These are phyloP conservation scores for Diplotaxis tenuifolia DNA, from an alignment of 345 rosid genomes.

Conservation along the genomic window DNA sequence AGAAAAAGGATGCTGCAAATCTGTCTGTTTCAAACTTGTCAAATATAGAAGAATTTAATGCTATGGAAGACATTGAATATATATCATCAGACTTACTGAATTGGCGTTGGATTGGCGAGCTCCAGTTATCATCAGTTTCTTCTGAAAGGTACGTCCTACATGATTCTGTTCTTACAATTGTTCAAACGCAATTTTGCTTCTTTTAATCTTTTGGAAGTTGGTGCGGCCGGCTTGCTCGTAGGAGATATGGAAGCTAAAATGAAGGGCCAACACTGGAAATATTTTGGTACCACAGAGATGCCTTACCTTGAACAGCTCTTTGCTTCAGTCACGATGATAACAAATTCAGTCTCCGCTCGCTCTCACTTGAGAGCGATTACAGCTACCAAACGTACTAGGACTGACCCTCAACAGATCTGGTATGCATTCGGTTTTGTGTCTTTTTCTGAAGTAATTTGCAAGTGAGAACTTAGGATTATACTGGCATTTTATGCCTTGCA, in stretches of 20 bases:
- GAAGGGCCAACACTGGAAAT: slow-evolving; percentile 91
- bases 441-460: slow-evolving; percentile 9
- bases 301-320: slow-evolving; percentile 93
- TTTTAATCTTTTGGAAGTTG: slow-evolving; percentile 76
- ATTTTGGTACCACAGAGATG: slow-evolving; percentile 85
- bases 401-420: slow-evolving; percentile 87
- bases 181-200: slow-evolving; percentile 1
- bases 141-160: slow-evolving; percentile 60
- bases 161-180: slow-evolving; percentile 16
- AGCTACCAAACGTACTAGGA: slow-evolving; percentile 77
- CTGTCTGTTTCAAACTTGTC: slow-evolving; percentile 63
- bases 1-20: slow-evolving; percentile 56
- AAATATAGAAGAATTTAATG: slow-evolving; percentile 57
- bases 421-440: slow-evolving; percentile 24
- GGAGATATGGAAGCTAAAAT: slow-evolving; percentile 91
- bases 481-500: slow-evolving; percentile 10
- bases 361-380: slow-evolving; percentile 86
- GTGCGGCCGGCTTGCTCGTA: slow-evolving; percentile 91
- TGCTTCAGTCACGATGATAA: slow-evolving; percentile 65
- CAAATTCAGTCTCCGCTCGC: slow-evolving; percentile 68
- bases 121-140: slow-evolving; percentile 48
- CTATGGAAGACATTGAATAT: slow-evolving; percentile 61
- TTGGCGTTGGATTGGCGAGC: slow-evolving; percentile 87
- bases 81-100: slow-evolving; percentile 73
- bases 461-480: slow-evolving; percentile 15